phyloP scores from a whole-genome alignment of 192 early-diverging fungal genomes.

The Chytriomyces hyalinus region DNA sequence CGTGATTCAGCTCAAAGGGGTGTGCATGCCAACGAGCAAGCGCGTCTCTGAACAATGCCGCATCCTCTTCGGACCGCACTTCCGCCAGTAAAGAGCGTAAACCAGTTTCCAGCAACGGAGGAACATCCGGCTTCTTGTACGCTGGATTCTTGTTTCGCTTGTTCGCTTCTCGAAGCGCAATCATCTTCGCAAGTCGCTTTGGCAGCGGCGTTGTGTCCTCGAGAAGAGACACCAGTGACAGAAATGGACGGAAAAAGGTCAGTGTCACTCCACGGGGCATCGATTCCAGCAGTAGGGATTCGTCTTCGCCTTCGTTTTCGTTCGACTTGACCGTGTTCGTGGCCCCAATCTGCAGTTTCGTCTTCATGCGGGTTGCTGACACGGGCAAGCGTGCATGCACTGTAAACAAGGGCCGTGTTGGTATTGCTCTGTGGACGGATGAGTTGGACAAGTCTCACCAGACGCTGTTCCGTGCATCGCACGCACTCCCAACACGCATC shows the following conservation, averaged over 20 bases:
- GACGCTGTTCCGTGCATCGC: too few relatives aligned
- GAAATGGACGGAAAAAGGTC: constrained; percentile 7
- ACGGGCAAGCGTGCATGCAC: too few relatives aligned
- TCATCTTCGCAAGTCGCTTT: too few relatives aligned
- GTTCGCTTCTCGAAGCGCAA: neutral
- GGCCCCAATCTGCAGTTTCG: too few relatives aligned
- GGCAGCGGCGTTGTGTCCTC: neutral
- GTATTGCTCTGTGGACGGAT: too few relatives aligned
- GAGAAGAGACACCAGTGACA: constrained; percentile 1
- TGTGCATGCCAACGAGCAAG: constrained; percentile 17
- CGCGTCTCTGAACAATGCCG: constrained; percentile 17
- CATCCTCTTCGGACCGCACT: neutral
- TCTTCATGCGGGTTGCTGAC: too few relatives aligned
- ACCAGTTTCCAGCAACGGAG: neutral
- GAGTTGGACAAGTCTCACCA: too few relatives aligned
- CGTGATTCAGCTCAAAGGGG: neutral
- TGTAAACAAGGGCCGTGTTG: too few relatives aligned
- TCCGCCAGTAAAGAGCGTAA: neutral
- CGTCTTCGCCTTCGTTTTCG: constrained; percentile 1
- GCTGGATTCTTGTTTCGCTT: constrained; percentile 7
- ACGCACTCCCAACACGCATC: too few relatives aligned
- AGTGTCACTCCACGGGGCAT: constrained; percentile 24
- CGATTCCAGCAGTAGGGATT: constrained; percentile 18
- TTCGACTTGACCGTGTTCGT: neutral
- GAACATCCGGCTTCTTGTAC: neutral